Conservation (phyloP, 345 rosid species). For the Cardamine resedifolia region DNA sequence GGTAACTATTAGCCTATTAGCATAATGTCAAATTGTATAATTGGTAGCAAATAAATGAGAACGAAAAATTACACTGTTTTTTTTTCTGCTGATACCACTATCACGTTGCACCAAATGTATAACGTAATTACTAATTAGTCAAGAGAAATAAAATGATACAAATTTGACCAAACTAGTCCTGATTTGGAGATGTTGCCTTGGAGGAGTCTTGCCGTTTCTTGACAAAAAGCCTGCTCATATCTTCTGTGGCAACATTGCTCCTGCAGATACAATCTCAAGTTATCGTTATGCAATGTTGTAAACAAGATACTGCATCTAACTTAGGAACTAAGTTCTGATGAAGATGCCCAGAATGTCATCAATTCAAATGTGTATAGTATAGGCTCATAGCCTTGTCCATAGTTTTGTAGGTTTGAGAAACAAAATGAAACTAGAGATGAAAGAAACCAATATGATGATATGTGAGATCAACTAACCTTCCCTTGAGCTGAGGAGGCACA, state of each 20-base stretch:
- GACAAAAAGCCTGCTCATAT: slow-evolving; percentile 80
- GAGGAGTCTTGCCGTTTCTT: slow-evolving; percentile 47
- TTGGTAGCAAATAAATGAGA: not conserved
- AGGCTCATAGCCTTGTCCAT: not conserved
- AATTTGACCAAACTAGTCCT: slow-evolving; percentile 17
- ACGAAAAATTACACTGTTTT: not conserved
- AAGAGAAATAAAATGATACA: not conserved
- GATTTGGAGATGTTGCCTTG: slow-evolving; percentile 38
- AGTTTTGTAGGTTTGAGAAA: not conserved
- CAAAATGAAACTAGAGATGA: not conserved
- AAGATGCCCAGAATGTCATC: not conserved
- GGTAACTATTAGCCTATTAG: not conserved
- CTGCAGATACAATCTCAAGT: slow-evolving; percentile 35
- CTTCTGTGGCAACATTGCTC: slow-evolving; percentile 98
- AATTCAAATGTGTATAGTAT: not conserved
- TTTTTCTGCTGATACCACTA: not conserved
- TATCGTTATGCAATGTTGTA: not conserved
- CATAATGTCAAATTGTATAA: not conserved
- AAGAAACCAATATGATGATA: not conserved
- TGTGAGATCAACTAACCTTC: slow-evolving; percentile 56
- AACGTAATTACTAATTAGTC: not conserved
- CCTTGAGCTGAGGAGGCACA: slow-evolving; percentile 85
- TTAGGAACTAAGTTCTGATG: not conserved
- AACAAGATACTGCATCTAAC: slow-evolving; percentile 1
- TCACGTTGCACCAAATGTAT: slow-evolving; percentile 2